These are phyloP conservation scores for Urochloa ruziziensis DNA, from an alignment of 176 grass and related monocot genomes.

Conservation along the genomic window DNA sequence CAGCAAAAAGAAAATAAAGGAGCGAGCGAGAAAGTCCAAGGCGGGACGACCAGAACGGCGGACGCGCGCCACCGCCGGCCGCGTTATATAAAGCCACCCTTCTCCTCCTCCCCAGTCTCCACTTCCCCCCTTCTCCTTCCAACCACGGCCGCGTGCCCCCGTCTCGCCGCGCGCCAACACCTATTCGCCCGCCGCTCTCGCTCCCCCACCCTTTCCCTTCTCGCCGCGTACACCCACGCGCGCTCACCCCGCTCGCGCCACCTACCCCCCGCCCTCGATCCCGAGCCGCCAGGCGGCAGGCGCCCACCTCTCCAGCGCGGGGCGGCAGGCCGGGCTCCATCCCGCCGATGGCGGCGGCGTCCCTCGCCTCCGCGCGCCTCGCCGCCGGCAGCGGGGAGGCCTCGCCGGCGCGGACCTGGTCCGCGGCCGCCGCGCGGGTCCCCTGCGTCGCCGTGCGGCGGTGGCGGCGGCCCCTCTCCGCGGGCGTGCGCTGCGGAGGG, in stretches of 20 bases:
- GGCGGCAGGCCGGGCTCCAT: background rate
- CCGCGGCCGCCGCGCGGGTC: background rate
- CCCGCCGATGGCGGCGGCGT: constrained; percentile 25
- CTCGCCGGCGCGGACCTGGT: background rate
- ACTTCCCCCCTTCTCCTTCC: background rate
- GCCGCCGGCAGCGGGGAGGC: constrained; percentile 6
- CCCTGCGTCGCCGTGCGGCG: background rate
- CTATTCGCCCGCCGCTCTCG: background rate
- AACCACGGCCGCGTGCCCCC: background rate
- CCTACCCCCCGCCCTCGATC: background rate
- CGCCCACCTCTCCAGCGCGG: background rate
- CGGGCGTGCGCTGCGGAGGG: background rate
- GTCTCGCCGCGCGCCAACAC: constrained; percentile 34
- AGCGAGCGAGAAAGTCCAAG: background rate
- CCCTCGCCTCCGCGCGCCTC: constrained; percentile 12
- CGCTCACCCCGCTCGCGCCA: background rate
- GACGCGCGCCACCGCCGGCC: background rate
- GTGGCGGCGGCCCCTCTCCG: background rate
- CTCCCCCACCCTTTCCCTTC: background rate
- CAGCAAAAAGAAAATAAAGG: too few species aligned
- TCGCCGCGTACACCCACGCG: constrained; percentile 13
- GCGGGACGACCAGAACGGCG: background rate
- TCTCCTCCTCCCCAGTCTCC: background rate
- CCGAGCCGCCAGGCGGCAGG: background rate
- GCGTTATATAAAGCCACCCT: background rate